Evolutionary conservation across 805 yeast species (phyloP).

Genomic region (Nakazawaea ernobii): DNA sequence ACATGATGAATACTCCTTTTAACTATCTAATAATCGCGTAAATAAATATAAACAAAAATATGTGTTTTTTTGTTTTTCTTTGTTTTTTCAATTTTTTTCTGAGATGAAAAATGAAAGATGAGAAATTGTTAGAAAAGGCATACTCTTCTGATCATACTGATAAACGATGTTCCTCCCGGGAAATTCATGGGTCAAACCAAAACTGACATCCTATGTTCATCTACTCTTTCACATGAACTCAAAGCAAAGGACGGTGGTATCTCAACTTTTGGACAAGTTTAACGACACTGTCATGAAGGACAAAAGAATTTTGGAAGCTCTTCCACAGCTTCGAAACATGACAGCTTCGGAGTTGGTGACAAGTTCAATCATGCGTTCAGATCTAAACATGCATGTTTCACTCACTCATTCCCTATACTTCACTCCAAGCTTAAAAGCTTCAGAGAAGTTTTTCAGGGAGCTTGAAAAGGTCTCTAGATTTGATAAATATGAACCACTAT

Average conservation of each 20-base stretch:
- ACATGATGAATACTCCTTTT: not conserved
- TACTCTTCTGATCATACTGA: not conserved
- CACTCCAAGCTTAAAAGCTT: not conserved
- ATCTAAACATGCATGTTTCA: constrained; percentile 5
- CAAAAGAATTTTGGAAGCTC: not conserved
- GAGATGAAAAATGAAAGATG: not conserved
- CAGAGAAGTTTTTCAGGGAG: not conserved
- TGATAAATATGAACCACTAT: not conserved
- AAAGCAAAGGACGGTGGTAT: not conserved
- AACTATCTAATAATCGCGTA: not conserved
- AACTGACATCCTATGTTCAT: constrained; percentile 1
- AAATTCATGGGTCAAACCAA: not conserved
- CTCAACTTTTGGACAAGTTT: not conserved
- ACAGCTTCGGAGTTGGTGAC: not conserved
- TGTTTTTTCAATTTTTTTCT: not conserved
- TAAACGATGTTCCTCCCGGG: not conserved
- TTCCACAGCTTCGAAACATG: not conserved
- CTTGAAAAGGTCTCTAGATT: constrained; percentile 1
- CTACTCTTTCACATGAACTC: constrained; percentile 1
- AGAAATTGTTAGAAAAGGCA: not conserved
- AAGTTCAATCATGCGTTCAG: not conserved
- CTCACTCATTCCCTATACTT: not conserved
- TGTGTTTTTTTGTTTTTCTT: not conserved
- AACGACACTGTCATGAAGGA: not conserved
- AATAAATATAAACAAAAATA: not conserved